Base-by-base conservation (phyloP, 164 flowering plant genomes). In the Santalum album region DNA sequence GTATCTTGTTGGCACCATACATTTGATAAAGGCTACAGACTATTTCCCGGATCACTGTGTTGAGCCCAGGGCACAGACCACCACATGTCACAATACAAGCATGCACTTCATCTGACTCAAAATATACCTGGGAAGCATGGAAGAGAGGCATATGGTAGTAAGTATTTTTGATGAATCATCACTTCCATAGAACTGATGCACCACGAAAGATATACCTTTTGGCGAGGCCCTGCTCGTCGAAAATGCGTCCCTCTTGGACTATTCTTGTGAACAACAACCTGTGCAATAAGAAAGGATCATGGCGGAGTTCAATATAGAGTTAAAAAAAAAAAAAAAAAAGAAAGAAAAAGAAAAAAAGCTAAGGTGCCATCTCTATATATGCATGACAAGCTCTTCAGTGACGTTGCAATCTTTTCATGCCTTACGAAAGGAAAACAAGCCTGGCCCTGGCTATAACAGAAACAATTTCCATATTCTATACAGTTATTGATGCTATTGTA, bases 191-290 rank as follows among this genome's bases (percentile, higher is more conserved):
- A n/a, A n/a, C n/a, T n/a, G n/a, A 23, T 14, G 32, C 36, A 39
- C 29, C 29, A 32, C 5, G 32, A 40, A 20, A 35, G n/a, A 27
- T 24, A 43, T 60, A 79, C 95, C 82, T 54, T 77, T 60, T 87
- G 82, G 23, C 89, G 89, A 53, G 95, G 95, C 42, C 96, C 94
- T 17, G 90, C 87, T 23, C 94, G 88, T 32, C 96, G 78, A 64
- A 88, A 83, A 64, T 88, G 96, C 20, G 32, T 64, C 44, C 96
- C 96, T 71, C 88, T 74, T 26, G 83, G 86, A 60, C 83, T 68
- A 64, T 60, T 58, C 68, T 75, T 77, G 72, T 82, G 94, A 29
- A 78, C 83, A 64, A 88, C 90, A 59, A 84, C 61, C 90, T 84
- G 51, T 14, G 51, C 32, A 56, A 1, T 27, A 48, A 19, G 20